phyloP scores from a whole-genome alignment of 1,284 basidiomycete genomes.

The Athelia psychrophila region DNA sequence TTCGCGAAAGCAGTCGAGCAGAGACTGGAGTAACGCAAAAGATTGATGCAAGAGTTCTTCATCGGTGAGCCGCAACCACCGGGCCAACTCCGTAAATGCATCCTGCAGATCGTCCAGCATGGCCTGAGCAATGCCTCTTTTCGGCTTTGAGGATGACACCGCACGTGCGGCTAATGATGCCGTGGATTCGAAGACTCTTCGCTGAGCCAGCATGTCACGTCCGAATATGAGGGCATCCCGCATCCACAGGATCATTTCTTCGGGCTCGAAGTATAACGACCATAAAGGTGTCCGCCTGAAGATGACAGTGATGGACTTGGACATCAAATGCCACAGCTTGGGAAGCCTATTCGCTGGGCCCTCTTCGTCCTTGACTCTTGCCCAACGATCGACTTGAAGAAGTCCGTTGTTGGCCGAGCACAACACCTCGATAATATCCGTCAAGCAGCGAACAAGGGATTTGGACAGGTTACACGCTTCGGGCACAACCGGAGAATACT shows the following conservation, averaged over 20 bases:
- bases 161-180: constrained; percentile 33
- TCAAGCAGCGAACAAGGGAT: constrained; percentile 86
- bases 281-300: constrained; percentile 82
- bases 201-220: constrained; percentile 77
- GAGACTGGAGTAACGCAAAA: constrained; percentile 74
- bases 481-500: constrained; percentile 60
- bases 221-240: constrained; percentile 93
- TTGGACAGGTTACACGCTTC: constrained; percentile 87
- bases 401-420: constrained; percentile 73
- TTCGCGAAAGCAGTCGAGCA: constrained; percentile 69
- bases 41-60: constrained; percentile 87
- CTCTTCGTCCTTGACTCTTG: constrained; percentile 40
- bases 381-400: constrained; percentile 56
- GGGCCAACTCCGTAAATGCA: constrained; percentile 73
- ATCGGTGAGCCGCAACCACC: constrained; percentile 90
- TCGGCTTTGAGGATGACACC: neutral
- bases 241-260: constrained; percentile 95
- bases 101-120: constrained; percentile 80
- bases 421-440: constrained; percentile 86
- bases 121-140: constrained; percentile 51
- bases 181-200: constrained; percentile 75
- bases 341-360: constrained; percentile 53
- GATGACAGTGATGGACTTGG: constrained; percentile 74
- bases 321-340: constrained; percentile 85
- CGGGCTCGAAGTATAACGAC: constrained; percentile 76